A percentile compares a stretch with the other conserved stretches of the same genome.
Evolutionary conservation across 108 stramenopile species (phyloP).

Genomic region (Cafeteria roenbergensis): DNA sequence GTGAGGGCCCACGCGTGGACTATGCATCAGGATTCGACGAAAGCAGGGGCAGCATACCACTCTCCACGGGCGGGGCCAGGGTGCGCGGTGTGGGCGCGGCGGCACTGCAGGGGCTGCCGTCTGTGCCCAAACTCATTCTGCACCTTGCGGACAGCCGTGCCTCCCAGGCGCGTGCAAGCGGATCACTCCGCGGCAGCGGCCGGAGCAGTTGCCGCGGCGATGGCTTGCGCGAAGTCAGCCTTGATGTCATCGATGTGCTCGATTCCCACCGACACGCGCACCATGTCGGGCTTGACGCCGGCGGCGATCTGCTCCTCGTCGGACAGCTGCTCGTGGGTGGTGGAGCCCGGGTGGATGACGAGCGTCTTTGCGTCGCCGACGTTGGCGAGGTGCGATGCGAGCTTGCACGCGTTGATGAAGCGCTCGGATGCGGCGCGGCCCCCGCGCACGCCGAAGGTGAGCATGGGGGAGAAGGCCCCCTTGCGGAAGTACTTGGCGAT

Average conservation of each 20-base stretch:
- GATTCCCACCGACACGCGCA: slow-evolving; percentile 63
- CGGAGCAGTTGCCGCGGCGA: neutral
- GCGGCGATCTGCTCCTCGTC: slow-evolving; percentile 50
- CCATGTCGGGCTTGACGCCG: slow-evolving; percentile 56
- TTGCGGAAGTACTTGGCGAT: slow-evolving; percentile 56
- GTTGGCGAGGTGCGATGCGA: slow-evolving; percentile 72
- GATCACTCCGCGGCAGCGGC: too few relatives aligned
- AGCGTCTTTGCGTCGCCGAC: slow-evolving; percentile 68
- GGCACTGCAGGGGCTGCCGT: too few relatives aligned
- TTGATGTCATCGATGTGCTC: slow-evolving; percentile 38
- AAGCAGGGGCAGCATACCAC: too few relatives aligned
- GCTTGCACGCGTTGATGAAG: slow-evolving; percentile 56
- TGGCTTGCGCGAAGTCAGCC: slow-evolving; percentile 15
- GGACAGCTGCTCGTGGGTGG: slow-evolving; percentile 67
- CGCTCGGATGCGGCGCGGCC: slow-evolving; percentile 41
- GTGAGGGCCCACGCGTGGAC: too few relatives aligned
- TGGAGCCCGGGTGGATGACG: slow-evolving; percentile 68
- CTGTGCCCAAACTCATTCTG: too few relatives aligned
- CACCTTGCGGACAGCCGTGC: too few relatives aligned
- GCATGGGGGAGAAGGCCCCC: slow-evolving; percentile 51
- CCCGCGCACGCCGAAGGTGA: slow-evolving; percentile 61
- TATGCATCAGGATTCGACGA: too few relatives aligned
- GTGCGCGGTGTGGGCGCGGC: too few relatives aligned
- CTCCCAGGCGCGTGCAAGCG: too few relatives aligned
- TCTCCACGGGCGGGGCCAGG: too few relatives aligned